Conservation (phyloP, 176 grass and related monocot species). For the Carex scoparia region DNA sequence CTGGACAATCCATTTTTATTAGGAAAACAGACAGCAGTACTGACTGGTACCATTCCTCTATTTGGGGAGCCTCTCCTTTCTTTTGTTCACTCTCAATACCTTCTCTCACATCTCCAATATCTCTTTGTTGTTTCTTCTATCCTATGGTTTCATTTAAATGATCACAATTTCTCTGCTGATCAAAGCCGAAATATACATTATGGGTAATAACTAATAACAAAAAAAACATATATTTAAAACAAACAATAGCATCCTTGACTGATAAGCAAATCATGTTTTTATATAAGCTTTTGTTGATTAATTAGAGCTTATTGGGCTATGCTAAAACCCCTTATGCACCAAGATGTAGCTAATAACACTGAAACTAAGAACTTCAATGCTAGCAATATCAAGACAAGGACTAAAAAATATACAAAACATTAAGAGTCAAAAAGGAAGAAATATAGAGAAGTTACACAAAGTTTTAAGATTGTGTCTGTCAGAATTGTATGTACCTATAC, state of each 20-base stretch:
- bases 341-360: background rate
- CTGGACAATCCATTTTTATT: constrained; percentile 5
- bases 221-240: background rate
- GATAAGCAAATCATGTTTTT: background rate
- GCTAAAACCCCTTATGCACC: background rate
- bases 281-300: background rate
- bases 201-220: background rate
- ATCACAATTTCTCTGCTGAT: background rate
- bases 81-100: background rate
- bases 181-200: background rate
- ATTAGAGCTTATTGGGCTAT: background rate
- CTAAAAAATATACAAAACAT: background rate
- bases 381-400: background rate
- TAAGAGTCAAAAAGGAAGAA: background rate
- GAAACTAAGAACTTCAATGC: background rate
- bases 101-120: background rate
- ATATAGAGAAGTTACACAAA: background rate
- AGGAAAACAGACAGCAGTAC: constrained; percentile 2
- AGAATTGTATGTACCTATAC: constrained; percentile 52
- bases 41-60: background rate
- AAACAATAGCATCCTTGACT: background rate
- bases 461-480: background rate
- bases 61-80: background rate
- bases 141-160: background rate
- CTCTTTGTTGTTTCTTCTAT: background rate